These are phyloP conservation scores for Fusarium xylarioides DNA, from an alignment of 2,329 filamentous ascomycete genomes.

Conservation along the genomic window DNA sequence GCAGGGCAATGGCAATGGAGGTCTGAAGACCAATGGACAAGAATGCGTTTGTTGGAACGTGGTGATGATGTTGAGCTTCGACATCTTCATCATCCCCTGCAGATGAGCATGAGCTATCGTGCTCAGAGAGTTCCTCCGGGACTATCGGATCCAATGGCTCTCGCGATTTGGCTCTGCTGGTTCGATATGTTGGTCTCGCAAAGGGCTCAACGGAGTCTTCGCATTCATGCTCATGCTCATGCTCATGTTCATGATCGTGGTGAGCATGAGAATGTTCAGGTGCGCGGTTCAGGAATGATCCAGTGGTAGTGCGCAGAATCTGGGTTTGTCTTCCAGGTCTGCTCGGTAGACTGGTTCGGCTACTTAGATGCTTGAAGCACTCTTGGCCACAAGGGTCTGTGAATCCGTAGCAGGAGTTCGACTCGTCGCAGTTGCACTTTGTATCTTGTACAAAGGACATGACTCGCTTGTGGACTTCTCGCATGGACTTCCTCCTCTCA, in stretches of 20 bases:
- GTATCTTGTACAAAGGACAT: slow-evolving; percentile 73
- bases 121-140: slow-evolving; percentile 36
- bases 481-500: slow-evolving; percentile 63
- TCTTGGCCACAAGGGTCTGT: slow-evolving; percentile 72
- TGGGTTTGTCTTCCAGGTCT: slow-evolving; percentile 47
- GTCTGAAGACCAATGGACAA: slow-evolving; percentile 96
- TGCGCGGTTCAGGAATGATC: slow-evolving; percentile 44
- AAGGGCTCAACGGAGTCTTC: slow-evolving; percentile 37
- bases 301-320: slow-evolving; percentile 55
- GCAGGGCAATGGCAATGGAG: slow-evolving; percentile 90
- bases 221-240: slow-evolving; percentile 41
- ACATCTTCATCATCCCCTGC: slow-evolving; percentile 54
- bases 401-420: slow-evolving; percentile 70
- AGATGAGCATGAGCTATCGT: slow-evolving; percentile 41
- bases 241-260: slow-evolving; percentile 35
- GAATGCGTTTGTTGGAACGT: slow-evolving; percentile 94
- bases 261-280: slow-evolving; percentile 42
- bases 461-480: slow-evolving; percentile 63
- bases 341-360: slow-evolving; percentile 46
- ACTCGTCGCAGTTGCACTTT: slow-evolving; percentile 69
- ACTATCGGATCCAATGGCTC: slow-evolving; percentile 46
- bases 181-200: slow-evolving; percentile 48
- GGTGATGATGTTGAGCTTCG: slow-evolving; percentile 80
- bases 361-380: slow-evolving; percentile 67
- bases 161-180: slow-evolving; percentile 52